Conservation (phyloP, 208 protist species). For the Acanthamoeba rhysodes region DNA sequence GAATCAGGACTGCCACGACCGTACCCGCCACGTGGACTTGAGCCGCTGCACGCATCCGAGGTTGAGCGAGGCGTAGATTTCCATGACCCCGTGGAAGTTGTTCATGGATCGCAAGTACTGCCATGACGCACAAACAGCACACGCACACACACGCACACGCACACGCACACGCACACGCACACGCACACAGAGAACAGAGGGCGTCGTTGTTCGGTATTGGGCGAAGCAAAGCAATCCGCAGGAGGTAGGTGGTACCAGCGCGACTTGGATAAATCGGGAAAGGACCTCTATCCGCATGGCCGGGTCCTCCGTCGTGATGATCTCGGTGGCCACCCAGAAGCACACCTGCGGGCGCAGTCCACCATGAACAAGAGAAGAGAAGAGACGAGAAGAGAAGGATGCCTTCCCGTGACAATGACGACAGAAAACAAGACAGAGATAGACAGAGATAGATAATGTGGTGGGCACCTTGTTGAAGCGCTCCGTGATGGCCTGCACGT, state of each 20-base stretch:
- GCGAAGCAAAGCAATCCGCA: too few relatives aligned
- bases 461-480: slow-evolving; percentile 63
- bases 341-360: not conserved
- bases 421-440: too few relatives aligned
- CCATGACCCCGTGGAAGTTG: slow-evolving; percentile 73
- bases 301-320: slow-evolving; percentile 38
- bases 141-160: too few relatives aligned
- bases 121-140: too few relatives aligned
- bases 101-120: slow-evolving; percentile 60
- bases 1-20: not conserved
- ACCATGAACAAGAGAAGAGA: not conserved
- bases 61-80: slow-evolving; percentile 67
- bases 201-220: too few relatives aligned
- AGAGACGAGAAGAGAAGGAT: too few relatives aligned
- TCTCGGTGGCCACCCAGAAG: slow-evolving; percentile 75
- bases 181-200: too few relatives aligned
- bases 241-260: slow-evolving; percentile 37
- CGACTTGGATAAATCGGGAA: slow-evolving; percentile 55
- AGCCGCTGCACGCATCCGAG: slow-evolving; percentile 62
- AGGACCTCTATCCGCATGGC: slow-evolving; percentile 47
- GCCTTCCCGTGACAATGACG: too few relatives aligned
- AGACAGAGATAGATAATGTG: too few relatives aligned
- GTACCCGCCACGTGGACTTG: slow-evolving; percentile 36
- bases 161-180: too few relatives aligned
- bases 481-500: slow-evolving; percentile 51